phyloP scores from a whole-genome alignment of 768 basidiomycete genomes.

The Russula brevipes region DNA sequence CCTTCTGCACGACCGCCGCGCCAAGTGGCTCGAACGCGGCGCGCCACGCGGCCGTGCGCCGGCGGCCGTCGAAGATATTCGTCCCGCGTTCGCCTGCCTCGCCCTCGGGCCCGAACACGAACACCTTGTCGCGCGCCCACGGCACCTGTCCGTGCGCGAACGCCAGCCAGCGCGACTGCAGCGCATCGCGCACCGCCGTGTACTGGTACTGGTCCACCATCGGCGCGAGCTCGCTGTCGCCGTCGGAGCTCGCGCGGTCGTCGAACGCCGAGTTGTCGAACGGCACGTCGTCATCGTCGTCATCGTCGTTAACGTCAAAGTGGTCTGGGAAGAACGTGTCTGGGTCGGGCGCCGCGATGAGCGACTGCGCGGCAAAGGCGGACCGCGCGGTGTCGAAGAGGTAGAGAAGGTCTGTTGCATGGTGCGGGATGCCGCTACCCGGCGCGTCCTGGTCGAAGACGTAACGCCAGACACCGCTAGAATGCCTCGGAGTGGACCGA shows the following conservation, averaged over 20 bases:
- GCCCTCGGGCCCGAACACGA: conserved; percentile 78
- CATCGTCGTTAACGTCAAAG: conserved; percentile 25
- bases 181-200: conserved; percentile 57
- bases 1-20: conserved; percentile 59
- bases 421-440: conserved; percentile 56
- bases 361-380: conserved; percentile 26
- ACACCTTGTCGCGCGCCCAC: conserved; percentile 65
- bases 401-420: conserved; percentile 69
- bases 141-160: conserved; percentile 72
- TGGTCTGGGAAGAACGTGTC: conserved; percentile 33
- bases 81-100: conserved; percentile 68
- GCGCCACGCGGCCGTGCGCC: conserved; percentile 57
- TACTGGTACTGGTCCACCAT: conserved; percentile 66
- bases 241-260: conserved; percentile 30
- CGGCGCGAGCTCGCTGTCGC: conserved; percentile 51
- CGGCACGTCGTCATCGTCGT: conserved; percentile 35
- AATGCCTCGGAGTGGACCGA: conserved; percentile 9
- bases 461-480: conserved; percentile 67
- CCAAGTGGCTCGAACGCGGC: conserved; percentile 66
- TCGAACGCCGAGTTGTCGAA: conserved; percentile 30
- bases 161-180: conserved; percentile 69
- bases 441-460: conserved; percentile 81
- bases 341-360: conserved; percentile 27
- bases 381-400: conserved; percentile 72
- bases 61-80: conserved; percentile 59